Evolutionary conservation across 148 eudicot species (phyloP), one percentile per base, ranked within the genome.

Genomic region (Cornus kousa): DNA sequence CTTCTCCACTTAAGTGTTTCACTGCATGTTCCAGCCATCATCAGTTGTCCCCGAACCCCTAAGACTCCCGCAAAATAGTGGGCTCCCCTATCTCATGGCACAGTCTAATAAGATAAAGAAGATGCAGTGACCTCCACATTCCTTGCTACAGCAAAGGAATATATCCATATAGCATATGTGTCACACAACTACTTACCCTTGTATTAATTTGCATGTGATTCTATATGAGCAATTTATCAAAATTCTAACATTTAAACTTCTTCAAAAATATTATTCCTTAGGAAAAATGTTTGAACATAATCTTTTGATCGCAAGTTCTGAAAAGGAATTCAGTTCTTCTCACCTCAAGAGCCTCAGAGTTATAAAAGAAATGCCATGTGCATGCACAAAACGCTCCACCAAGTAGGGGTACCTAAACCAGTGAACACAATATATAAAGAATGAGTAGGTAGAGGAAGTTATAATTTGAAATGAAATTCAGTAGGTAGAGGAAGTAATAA

Each of bases 341-440:
- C 89, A 88, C 97, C 91, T 94, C 91, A 70, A 94, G 94, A 33
- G 93, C 82, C 86, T 91, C 97, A 0, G 98, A 82, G 81, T 95
- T 93, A 77, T 95, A 95, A 80, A 95, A 95, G 97, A 95, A 95
- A 86, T 95, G 99, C 97, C 99, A 95, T 53, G 99, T 95, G 83
- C 99, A 95, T 32, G 97, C 99, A 83, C 99, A 95, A 84, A 95
- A 76, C 79, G 97, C 99, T 89, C 97, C 99, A 67, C 97, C 98
- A 78, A 95, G 96, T 78, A 93, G 79, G 14, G 97, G 98, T 70
- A 95, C 94, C 98, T 95, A 80, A 74, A 88, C 32, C 77, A 80
- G 67, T 40, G 39, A 17, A 74, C 70, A 77, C 32, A 80, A 66
- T 28, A n/a, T 12, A 43, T 8, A 59, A 71, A 53, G 66, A 76